phyloP scores from a whole-genome alignment of 331 rosid species.

The Cydonia oblonga region DNA sequence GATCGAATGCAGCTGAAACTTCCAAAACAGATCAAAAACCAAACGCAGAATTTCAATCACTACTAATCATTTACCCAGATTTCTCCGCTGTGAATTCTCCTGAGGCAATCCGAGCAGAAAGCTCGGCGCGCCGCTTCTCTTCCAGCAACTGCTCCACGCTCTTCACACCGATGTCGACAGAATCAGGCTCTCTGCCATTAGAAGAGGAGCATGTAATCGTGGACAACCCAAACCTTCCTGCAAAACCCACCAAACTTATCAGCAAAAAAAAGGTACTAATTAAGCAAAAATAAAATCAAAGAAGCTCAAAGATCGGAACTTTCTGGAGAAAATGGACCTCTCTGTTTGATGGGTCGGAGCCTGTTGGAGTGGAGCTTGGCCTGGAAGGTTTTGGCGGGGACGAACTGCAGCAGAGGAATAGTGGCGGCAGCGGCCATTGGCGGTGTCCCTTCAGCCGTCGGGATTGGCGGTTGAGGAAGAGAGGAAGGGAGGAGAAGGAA shows the following conservation, averaged over 20 bases:
- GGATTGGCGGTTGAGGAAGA: neutral
- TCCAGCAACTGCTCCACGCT: conserved; percentile 28
- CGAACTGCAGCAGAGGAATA: conserved; percentile 27
- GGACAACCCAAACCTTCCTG: conserved; percentile 30
- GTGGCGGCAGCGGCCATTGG: conserved; percentile 41
- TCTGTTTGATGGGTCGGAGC: conserved; percentile 25
- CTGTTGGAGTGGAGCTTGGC: conserved; percentile 13
- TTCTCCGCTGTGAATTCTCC: conserved; percentile 66
- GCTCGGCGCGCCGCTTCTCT: conserved; percentile 51
- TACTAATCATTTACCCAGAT: conserved; percentile 37
- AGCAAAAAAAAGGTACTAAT: neutral
- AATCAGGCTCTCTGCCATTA: conserved; percentile 55
- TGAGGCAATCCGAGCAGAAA: conserved; percentile 65
- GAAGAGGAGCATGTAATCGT: conserved; percentile 41
- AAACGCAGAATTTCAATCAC: neutral
- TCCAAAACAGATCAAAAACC: neutral
- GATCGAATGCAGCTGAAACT: neutral
- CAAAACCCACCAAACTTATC: neutral
- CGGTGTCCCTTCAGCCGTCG: neutral
- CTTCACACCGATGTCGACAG: conserved; percentile 29
- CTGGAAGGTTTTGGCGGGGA: conserved; percentile 27
- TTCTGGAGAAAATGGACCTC: conserved; percentile 11
- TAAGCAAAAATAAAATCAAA: neutral
- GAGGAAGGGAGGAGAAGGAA: neutral
- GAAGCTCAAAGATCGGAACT: neutral